Evolutionary conservation across 805 yeast species (phyloP).

Genomic region (Hanseniaspora opuntiae): DNA sequence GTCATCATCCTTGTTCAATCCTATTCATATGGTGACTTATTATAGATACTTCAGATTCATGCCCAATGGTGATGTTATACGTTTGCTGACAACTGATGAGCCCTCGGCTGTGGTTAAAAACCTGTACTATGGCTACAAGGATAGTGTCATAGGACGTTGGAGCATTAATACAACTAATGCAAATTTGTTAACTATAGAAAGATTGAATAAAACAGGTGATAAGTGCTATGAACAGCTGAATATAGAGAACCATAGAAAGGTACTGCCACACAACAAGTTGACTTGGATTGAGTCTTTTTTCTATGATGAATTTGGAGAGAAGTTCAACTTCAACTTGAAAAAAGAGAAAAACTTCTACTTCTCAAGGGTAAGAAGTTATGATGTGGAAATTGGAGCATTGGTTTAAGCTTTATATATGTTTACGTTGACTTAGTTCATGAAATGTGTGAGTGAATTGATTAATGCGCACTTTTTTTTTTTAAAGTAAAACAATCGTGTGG

Average conservation of each 20-base stretch:
- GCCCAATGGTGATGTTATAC: slow-evolving; percentile 61
- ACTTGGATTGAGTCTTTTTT: slow-evolving; percentile 58
- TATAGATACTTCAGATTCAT: slow-evolving; percentile 74
- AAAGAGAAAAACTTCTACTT: slow-evolving; percentile 75
- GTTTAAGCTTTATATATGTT: background rate
- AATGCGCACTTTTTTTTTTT: too few species aligned
- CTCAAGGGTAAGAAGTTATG: slow-evolving; percentile 40
- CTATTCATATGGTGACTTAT: slow-evolving; percentile 73
- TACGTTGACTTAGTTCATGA: background rate
- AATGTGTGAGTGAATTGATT: too few species aligned
- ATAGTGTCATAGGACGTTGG: slow-evolving; percentile 44
- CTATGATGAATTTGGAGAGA: slow-evolving; percentile 41
- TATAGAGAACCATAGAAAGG: slow-evolving; percentile 46
- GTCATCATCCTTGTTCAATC: slow-evolving; percentile 54
- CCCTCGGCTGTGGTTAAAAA: slow-evolving; percentile 55
- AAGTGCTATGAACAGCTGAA: slow-evolving; percentile 49
- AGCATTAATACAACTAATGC: slow-evolving; percentile 36
- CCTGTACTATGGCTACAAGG: slow-evolving; percentile 28
- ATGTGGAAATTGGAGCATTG: slow-evolving; percentile 9
- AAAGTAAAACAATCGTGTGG: too few species aligned
- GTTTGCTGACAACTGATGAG: slow-evolving; percentile 56
- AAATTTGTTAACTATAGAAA: slow-evolving; percentile 39
- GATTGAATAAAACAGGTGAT: slow-evolving; percentile 45
- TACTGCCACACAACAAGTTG: slow-evolving; percentile 50
- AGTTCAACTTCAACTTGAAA: slow-evolving; percentile 41